These are phyloP conservation scores for Arabidopsis lyrata DNA, from an alignment of 441 rosid species.

Conservation along the genomic window DNA sequence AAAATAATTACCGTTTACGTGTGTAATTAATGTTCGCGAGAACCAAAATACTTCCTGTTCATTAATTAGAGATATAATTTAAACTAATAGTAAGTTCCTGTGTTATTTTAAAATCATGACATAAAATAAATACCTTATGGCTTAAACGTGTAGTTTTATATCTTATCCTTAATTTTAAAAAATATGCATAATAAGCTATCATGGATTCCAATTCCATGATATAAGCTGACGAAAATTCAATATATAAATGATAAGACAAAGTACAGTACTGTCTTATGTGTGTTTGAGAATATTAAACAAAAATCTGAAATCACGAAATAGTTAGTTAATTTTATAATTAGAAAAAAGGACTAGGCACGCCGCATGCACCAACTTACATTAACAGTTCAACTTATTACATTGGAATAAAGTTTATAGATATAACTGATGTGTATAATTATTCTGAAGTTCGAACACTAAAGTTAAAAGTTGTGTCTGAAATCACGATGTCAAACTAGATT, in stretches of 20 bases:
- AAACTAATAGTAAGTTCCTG: slow-evolving; percentile 2
- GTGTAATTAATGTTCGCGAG: slow-evolving; percentile 38
- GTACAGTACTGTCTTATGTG: slow-evolving; percentile 11
- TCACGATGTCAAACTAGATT: slow-evolving; percentile 38
- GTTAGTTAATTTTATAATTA: slow-evolving; percentile 23
- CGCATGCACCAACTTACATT: slow-evolving; percentile 37
- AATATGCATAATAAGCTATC: background rate
- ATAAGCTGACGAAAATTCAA: slow-evolving; percentile 38
- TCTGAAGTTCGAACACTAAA: slow-evolving; percentile 31
- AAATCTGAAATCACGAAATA: slow-evolving; percentile 15
- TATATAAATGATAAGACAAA: slow-evolving; percentile 38
- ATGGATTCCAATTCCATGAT: slow-evolving; percentile 40
- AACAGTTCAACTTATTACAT: background rate
- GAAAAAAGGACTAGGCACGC: slow-evolving; percentile 33
- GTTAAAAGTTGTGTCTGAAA: slow-evolving; percentile 43
- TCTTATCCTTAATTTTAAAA: slow-evolving; percentile 6
- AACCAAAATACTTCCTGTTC: slow-evolving; percentile 28
- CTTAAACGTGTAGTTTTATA: slow-evolving; percentile 33
- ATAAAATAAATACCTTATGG: slow-evolving; percentile 1
- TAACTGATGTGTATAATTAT: slow-evolving; percentile 36
- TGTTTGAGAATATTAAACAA: slow-evolving; percentile 28
- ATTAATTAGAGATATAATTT: slow-evolving; percentile 12
- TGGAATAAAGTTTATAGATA: slow-evolving; percentile 16
- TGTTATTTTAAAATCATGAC: slow-evolving; percentile 7
- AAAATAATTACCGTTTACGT: background rate